Evolutionary conservation across 139 green algal species (phyloP), one percentile per base, ranked within the genome.

Genomic region (Chlamydomonas incerta): DNA sequence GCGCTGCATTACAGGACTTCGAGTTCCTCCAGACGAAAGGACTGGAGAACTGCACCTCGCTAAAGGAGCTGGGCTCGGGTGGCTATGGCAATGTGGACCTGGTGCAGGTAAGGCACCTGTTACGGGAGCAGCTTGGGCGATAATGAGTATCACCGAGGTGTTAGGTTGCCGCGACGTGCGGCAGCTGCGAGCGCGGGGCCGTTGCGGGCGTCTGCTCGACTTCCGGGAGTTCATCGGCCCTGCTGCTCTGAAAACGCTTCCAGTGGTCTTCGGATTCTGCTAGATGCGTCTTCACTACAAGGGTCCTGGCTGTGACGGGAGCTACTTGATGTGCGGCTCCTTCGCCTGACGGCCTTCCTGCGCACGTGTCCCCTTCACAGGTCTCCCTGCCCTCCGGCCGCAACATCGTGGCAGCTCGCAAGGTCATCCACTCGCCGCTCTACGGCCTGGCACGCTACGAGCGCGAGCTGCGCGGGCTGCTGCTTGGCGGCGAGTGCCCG

Each of bases 371-470:
- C n/a, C n/a, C n/a, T n/a, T 23, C 34, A 33, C 63, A 85, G 79
- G n/a, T 85, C 20, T 20, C 79, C 5, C 46, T 85, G 18, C 79
- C 79, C 13, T 76, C 65, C 31, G 79, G 79, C 26, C 79, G 79
- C 63, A 85, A 34, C 31, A 67, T 85, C 35, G 79, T 68, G 9
- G 79, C 79, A 0, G 79, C 79, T 0, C 65, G 79, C 4, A 85
- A 85, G 79, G 31, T 55, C 9, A 85, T 85, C 66, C 79, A 85
- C 46, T 85, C 79, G 47, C 79, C 63, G 3, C 79, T 85, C 14
- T 85, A 85, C 79, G 66, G n/a, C 15, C 47, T 58, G 21, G 28
- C 63, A 23, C 79, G 79, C 31, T 85, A 85, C n/a, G 79, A 85
- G 46, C 79, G 79, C 23, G 79, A 85, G 79, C 66, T 85, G 47